Percentiles rank a stretch among this genome's conserved stretches.
Evolutionary conservation across 2,329 filamentous ascomycete species (phyloP).

Genomic region (Fusarium phyllophilum): DNA sequence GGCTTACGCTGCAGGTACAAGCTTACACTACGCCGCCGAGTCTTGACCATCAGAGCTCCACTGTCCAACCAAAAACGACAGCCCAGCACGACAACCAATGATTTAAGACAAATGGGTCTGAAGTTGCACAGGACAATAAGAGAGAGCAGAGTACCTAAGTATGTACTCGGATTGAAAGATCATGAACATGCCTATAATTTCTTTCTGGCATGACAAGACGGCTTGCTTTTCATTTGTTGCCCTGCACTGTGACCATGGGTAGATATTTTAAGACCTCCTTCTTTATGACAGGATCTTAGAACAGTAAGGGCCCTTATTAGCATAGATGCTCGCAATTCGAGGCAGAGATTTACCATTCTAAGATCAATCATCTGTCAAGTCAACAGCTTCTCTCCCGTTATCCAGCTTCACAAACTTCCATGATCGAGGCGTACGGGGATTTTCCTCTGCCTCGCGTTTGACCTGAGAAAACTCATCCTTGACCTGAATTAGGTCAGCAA

Average conservation of each 20-base stretch:
- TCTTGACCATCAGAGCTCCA: slow-evolving; percentile 21
- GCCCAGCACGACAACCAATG: not conserved
- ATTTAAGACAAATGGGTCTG: slow-evolving; percentile 3
- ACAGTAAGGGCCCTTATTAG: not conserved
- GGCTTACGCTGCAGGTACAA: slow-evolving; percentile 33
- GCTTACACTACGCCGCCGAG: slow-evolving; percentile 9
- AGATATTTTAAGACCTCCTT: not conserved
- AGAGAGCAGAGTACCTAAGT: not conserved
- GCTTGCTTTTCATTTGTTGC: not conserved
- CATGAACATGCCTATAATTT: not conserved
- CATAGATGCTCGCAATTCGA: not conserved
- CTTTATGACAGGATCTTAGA: not conserved
- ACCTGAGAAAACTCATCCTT: not conserved
- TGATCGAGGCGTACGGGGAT: not conserved
- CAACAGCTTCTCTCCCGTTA: slow-evolving; percentile 23
- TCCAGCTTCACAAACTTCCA: slow-evolving; percentile 26
- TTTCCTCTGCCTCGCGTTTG: slow-evolving; percentile 17
- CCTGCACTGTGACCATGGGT: not conserved
- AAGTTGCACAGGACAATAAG: not conserved
- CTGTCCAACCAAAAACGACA: slow-evolving; percentile 20
- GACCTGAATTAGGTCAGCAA: not conserved
- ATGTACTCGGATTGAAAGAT: not conserved
- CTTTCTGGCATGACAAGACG: not conserved
- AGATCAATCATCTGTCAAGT: slow-evolving; percentile 27
- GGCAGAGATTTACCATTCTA: not conserved